Base-by-base conservation (phyloP, 805 yeast species). In the Saturnispora sanitii region DNA sequence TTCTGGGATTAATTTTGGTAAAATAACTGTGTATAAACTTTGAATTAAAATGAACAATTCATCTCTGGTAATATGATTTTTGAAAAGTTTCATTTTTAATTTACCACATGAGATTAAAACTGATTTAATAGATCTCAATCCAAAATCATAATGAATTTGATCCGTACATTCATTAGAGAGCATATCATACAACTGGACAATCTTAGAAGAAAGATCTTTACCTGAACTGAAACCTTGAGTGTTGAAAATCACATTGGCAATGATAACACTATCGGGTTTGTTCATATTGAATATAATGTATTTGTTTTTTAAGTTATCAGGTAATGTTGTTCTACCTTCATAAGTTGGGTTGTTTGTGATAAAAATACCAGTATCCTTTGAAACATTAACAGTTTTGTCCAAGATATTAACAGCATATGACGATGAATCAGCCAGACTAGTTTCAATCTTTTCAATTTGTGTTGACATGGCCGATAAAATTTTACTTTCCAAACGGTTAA, bases 261-360 rank as follows among this genome's bases (percentile, higher is more conserved):
- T 90, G 1, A 69, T 56, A 18, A 65, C 71, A 15, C 68, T 66
- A 48, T 90, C 95, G 0, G 97, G 94, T 25, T 63, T 62, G 3
- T 70, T 68, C 77, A 90, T 77, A 0, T 87, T 73, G 50, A 85
- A 78, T 11, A 79, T 74, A 42, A 94, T 65, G 59, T 88, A 90
- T 26, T 80, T 69, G 52, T 76, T 81, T 54, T 81, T 82, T 60
- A 90, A 63, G 53, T 88, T 90, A 42, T 88, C 95, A 0, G 97
- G 97, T 11, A 90, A 61, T 19, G 68, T 69, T 3, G 84, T 73
- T 56, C 97, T 73, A 0, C 96, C 97, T 11, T 76, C 75, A 53
- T 90, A 90, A 1, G 71, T 79, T 1, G 96, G 96, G 53, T 90
- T 90, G 82, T 87, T 81, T 0, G 97, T 90, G 2, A 90, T 77